phyloP scores from a whole-genome alignment of 148 eudicot species.

The Cornus kousa region DNA sequence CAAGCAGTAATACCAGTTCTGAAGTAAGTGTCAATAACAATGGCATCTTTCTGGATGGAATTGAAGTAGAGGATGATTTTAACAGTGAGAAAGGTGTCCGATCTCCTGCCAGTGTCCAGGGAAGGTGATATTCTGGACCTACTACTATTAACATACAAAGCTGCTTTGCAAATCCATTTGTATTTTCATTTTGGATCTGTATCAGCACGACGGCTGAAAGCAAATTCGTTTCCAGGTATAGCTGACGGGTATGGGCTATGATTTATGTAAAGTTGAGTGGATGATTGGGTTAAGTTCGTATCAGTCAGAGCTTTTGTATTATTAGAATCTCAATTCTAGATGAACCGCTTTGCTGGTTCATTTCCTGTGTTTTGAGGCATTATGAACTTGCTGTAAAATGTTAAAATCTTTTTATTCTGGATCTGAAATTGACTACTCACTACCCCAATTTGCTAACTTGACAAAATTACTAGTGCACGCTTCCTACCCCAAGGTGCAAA shows the following conservation, averaged over 20 bases:
- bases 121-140: conserved; percentile 28
- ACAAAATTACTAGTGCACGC: not conserved
- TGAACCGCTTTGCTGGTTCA: not conserved
- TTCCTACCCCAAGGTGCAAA: no score
- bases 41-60: conserved; percentile 52
- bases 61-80: conserved; percentile 62
- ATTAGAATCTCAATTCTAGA: not conserved
- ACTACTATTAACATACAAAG: no score
- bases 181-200: not conserved
- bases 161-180: not conserved
- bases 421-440: not conserved
- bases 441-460: not conserved
- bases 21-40: conserved; percentile 78
- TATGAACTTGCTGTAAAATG: not conserved
- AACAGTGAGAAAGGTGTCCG: conserved; percentile 49
- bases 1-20: conserved; percentile 95
- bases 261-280: conserved; percentile 33
- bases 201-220: conserved; percentile 2
- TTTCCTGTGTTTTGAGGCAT: not conserved
- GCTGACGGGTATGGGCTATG: conserved; percentile 7
- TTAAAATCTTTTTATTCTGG: not conserved
- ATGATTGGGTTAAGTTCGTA: conserved; percentile 7
- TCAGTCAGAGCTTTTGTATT: conserved; percentile 16
- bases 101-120: conserved; percentile 44
- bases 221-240: not conserved